A percentile compares a stretch with the other conserved stretches of the same genome.
These are phyloP conservation scores for Microdochium nivale DNA, from an alignment of 2,329 filamentous ascomycete genomes.

Conservation along the genomic window DNA sequence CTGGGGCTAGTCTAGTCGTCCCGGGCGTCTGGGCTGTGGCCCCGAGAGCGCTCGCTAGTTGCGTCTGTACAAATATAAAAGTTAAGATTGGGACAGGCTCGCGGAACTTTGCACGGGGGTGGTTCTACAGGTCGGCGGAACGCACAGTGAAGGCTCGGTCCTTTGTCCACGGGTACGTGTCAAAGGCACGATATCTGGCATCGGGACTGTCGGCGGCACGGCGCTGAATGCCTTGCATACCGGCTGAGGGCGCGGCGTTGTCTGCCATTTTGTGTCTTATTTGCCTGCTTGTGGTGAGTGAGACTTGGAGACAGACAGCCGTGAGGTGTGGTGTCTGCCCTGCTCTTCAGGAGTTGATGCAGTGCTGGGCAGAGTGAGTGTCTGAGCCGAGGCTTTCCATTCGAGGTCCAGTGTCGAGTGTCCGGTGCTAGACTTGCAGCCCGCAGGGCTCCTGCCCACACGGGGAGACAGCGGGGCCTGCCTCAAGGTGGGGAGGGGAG, in stretches of 20 bases:
- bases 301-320: no score
- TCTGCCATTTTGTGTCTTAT: neutral
- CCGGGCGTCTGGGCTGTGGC: constrained; percentile 4
- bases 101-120: neutral
- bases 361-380: no score
- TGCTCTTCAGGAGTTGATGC: no score
- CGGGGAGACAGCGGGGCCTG: no score
- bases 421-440: no score
- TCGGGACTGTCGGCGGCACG: constrained; percentile 16
- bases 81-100: constrained; percentile 1
- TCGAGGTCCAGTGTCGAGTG: no score
- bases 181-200: constrained; percentile 17
- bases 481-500: no score
- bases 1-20: constrained; percentile 8
- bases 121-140: neutral
- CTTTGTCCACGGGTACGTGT: constrained; percentile 20
- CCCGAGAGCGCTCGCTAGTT: constrained; percentile 10
- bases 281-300: no score
- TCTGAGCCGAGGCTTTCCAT: no score
- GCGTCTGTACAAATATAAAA: constrained; percentile 6
- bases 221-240: constrained; percentile 12
- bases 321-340: no score
- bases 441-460: no score
- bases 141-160: constrained; percentile 19
- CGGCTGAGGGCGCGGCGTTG: neutral